Percentiles rank a stretch among this genome's conserved stretches.
Evolutionary conservation across 768 basidiomycete genomes (phyloP).

Genomic region (Terana coerulea): DNA sequence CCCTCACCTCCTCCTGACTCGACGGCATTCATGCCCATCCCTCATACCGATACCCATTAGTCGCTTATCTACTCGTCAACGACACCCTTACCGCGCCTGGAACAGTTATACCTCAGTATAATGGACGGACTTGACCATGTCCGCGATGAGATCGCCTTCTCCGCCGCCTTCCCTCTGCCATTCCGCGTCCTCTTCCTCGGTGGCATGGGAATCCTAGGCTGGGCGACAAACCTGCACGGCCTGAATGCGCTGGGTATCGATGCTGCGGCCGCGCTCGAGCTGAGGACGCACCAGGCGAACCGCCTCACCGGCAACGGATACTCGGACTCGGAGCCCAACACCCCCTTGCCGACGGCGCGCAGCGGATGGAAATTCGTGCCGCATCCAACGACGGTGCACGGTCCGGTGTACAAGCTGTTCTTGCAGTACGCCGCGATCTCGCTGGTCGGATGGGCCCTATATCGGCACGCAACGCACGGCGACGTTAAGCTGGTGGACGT

Average conservation of each 20-base stretch:
- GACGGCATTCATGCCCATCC: background rate
- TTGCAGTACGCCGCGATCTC: constrained; percentile 57
- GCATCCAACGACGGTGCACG: constrained; percentile 43
- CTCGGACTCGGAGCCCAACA: constrained; percentile 15
- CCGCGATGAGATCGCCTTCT: constrained; percentile 42
- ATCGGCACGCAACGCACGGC: constrained; percentile 54
- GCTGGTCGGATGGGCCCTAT: constrained; percentile 65
- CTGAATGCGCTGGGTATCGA: constrained; percentile 75
- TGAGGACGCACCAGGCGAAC: constrained; percentile 26
- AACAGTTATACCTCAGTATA: background rate
- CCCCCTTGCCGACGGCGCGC: constrained; percentile 24
- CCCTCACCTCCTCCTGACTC: background rate
- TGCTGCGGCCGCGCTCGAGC: constrained; percentile 63
- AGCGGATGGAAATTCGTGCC: constrained; percentile 33
- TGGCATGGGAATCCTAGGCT: constrained; percentile 79
- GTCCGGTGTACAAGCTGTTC: constrained; percentile 66
- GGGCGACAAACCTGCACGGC: constrained; percentile 92
- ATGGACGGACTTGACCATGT: constrained; percentile 17
- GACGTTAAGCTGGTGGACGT: constrained; percentile 60
- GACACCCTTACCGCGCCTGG: background rate
- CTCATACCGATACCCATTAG: background rate
- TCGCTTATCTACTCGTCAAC: background rate
- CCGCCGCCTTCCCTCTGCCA: constrained; percentile 77
- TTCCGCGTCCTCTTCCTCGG: constrained; percentile 84
- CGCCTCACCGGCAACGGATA: background rate